phyloP scores from a whole-genome alignment of 169 alveolate species.

The Plasmodium vivax region DNA sequence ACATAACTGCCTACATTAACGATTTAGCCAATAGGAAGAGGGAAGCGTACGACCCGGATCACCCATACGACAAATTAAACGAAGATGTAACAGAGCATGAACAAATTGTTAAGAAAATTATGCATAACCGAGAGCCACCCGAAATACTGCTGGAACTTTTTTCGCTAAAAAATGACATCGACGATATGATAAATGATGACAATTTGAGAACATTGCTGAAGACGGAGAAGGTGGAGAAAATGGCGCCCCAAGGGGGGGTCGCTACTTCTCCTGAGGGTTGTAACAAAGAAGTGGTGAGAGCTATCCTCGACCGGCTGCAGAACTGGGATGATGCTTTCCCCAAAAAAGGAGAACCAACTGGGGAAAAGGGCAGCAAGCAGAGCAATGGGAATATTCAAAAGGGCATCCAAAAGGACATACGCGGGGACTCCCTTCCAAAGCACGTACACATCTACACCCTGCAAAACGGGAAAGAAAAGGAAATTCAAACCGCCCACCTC shows the following conservation, averaged over 20 bases:
- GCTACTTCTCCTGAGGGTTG: neutral
- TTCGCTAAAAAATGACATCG: slow-evolving; percentile 57
- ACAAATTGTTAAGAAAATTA: slow-evolving; percentile 43
- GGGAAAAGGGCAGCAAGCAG: neutral
- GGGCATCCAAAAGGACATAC: neutral
- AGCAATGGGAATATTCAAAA: neutral
- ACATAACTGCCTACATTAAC: slow-evolving; percentile 32
- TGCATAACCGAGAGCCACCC: slow-evolving; percentile 65
- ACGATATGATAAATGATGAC: slow-evolving; percentile 60
- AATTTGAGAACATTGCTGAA: neutral
- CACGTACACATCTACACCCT: slow-evolving; percentile 29
- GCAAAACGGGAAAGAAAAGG: slow-evolving; percentile 33
- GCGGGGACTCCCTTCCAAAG: neutral
- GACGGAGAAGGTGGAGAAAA: slow-evolving; percentile 12
- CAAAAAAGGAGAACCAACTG: neutral
- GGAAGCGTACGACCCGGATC: neutral
- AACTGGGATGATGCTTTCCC: neutral
- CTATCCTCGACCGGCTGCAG: neutral
- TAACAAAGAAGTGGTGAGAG: neutral
- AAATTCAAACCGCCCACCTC: slow-evolving; percentile 66
- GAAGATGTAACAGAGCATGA: slow-evolving; percentile 60
- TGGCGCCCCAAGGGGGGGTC: neutral
- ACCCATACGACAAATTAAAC: slow-evolving; percentile 1
- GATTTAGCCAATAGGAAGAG: slow-evolving; percentile 21
- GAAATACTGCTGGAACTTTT: slow-evolving; percentile 57